Percentiles rank a stretch among this genome's conserved stretches.
Evolutionary conservation across 768 basidiomycete genomes (phyloP).

Genomic region (Tylopilus felleus): DNA sequence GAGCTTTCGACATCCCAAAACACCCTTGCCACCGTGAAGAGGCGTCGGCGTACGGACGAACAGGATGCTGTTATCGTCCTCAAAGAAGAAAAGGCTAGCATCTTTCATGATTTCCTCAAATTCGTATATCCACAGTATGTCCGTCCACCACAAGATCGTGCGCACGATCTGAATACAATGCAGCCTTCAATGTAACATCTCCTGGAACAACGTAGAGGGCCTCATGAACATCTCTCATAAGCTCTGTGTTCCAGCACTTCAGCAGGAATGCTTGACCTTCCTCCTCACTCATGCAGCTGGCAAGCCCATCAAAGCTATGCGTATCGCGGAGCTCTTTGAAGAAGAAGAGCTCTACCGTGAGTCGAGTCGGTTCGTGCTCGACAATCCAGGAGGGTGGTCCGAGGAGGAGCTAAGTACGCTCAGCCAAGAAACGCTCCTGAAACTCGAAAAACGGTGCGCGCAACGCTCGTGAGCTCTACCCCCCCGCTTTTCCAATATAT

Average conservation of each 20-base stretch:
- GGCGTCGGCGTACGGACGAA: slow-evolving; percentile 42
- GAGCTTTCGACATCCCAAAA: slow-evolving; percentile 23
- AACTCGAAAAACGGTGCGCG: slow-evolving; percentile 80
- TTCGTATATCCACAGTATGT: slow-evolving; percentile 91
- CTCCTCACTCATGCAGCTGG: slow-evolving; percentile 91
- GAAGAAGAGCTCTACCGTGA: slow-evolving; percentile 91
- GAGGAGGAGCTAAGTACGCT: slow-evolving; percentile 81
- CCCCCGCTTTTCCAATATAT: too few species aligned
- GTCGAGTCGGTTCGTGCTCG: slow-evolving; percentile 86
- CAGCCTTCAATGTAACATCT: slow-evolving; percentile 87
- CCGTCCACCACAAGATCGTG: background rate
- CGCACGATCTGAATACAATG: slow-evolving; percentile 2
- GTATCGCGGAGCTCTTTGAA: slow-evolving; percentile 86
- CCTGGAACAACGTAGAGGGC: slow-evolving; percentile 93
- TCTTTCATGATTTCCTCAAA: slow-evolving; percentile 92
- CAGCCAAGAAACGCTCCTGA: slow-evolving; percentile 76
- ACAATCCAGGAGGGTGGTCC: slow-evolving; percentile 85
- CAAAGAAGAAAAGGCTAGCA: slow-evolving; percentile 84
- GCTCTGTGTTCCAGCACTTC: slow-evolving; percentile 77
- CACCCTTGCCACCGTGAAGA: slow-evolving; percentile 40
- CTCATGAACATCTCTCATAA: slow-evolving; percentile 90
- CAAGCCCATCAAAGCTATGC: slow-evolving; percentile 88
- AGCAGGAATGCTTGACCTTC: slow-evolving; percentile 81
- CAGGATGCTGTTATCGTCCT: slow-evolving; percentile 86
- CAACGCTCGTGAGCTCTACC: background rate